These are phyloP conservation scores for Hortiboletus campestris DNA, from an alignment of 768 basidiomycete species.

Conservation along the genomic window DNA sequence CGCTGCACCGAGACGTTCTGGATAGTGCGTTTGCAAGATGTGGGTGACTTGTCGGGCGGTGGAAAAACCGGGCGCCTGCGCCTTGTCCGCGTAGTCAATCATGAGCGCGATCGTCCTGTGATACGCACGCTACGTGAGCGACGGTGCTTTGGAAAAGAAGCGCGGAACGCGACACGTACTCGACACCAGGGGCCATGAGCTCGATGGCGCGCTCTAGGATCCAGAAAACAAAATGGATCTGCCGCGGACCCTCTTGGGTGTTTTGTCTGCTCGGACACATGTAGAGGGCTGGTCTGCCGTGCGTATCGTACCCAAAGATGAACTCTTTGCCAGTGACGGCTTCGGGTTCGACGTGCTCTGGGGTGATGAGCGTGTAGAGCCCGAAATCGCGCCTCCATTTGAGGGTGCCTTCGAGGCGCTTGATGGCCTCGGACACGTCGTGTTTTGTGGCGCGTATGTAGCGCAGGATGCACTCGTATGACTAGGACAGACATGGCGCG, in stretches of 20 bases:
- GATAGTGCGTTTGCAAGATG: constrained; percentile 81
- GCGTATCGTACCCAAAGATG: constrained; percentile 70
- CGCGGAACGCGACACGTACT: constrained; percentile 44
- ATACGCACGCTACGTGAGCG: background rate
- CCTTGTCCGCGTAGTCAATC: constrained; percentile 75
- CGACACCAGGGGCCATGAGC: constrained; percentile 78
- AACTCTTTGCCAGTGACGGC: constrained; percentile 82
- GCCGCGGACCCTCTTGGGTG: constrained; percentile 63
- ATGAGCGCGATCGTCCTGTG: constrained; percentile 64
- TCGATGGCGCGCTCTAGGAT: constrained; percentile 74
- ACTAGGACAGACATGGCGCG: constrained; percentile 21
- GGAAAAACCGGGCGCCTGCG: constrained; percentile 50
- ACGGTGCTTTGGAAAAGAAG: background rate
- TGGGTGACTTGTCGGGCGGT: constrained; percentile 44
- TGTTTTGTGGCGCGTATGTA: constrained; percentile 81
- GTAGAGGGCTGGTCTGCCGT: constrained; percentile 66
- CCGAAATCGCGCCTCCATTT: constrained; percentile 82
- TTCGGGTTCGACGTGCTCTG: constrained; percentile 71
- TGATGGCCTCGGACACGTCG: constrained; percentile 55
- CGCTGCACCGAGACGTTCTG: constrained; percentile 77
- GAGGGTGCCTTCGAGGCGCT: constrained; percentile 67
- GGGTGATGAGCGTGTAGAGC: constrained; percentile 58
- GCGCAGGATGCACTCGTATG: constrained; percentile 72
- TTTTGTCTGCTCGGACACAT: constrained; percentile 73
- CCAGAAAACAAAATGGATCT: constrained; percentile 75